Conservation (phyloP, 345 rosid genomes). For the Gossypium raimondii region DNA sequence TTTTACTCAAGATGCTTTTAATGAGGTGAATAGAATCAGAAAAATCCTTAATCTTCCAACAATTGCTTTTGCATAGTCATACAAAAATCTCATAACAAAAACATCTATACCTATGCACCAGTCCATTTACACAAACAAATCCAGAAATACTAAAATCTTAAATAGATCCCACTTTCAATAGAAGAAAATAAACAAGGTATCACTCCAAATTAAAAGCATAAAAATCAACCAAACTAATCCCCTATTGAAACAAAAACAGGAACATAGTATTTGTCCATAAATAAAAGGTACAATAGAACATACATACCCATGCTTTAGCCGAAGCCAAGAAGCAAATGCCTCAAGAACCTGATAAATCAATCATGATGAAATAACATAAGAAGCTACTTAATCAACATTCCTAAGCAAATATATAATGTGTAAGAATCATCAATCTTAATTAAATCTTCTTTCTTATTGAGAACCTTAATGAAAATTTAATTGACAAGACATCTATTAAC, state of each 20-base stretch:
- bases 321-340: conserved; percentile 98
- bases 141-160: not conserved
- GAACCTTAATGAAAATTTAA: not conserved
- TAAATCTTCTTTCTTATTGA: too few relatives aligned
- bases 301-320: conserved; percentile 78
- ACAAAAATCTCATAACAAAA: not conserved
- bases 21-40: not conserved
- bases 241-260: not conserved
- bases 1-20: not conserved
- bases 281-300: conserved; percentile 10
- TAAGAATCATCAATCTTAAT: not conserved
- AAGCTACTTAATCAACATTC: conserved; percentile 16
- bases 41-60: not conserved
- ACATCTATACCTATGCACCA: not conserved
- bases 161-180: not conserved
- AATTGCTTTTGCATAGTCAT: not conserved
- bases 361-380: conserved; percentile 10
- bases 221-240: not conserved
- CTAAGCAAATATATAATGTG: not conserved
- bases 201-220: not conserved
- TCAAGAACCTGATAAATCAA: conserved; percentile 78
- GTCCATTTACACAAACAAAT: not conserved
- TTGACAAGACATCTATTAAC: not conserved
- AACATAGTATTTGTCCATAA: not conserved
- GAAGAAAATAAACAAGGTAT: not conserved